A percentile compares a stretch with the other conserved stretches of the same genome.
phyloP scores from a whole-genome alignment of 2,329 filamentous ascomycete genomes.

The Fusarium clavum region DNA sequence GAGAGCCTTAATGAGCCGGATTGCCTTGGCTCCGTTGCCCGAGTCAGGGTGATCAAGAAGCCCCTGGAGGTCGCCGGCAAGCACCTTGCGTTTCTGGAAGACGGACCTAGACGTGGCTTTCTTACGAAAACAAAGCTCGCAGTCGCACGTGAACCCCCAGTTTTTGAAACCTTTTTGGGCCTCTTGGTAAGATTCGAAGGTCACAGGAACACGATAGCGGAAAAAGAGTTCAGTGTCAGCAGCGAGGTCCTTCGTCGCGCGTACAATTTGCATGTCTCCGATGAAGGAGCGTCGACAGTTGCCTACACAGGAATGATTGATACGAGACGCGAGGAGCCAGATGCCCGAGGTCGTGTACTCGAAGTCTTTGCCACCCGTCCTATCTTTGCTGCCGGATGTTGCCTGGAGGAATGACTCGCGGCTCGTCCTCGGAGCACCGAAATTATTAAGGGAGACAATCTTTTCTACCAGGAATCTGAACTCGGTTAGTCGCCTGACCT shows the following conservation, averaged over 20 bases:
- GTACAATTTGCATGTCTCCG: conserved; percentile 6
- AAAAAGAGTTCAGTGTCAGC: conserved; percentile 1
- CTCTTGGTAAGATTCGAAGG: conserved; percentile 6
- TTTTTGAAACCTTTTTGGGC: background rate
- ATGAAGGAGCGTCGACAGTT: conserved; percentile 15
- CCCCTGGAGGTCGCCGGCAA: background rate
- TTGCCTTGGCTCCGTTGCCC: background rate
- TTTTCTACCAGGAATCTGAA: conserved; percentile 1
- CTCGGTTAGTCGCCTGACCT: background rate
- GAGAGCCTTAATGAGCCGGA: background rate
- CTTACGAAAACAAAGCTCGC: background rate
- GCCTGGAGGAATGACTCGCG: background rate
- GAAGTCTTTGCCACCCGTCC: background rate
- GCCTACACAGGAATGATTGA: conserved; percentile 4
- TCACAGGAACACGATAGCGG: background rate
- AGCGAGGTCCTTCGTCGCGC: background rate
- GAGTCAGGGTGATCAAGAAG: background rate
- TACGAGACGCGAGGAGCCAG: conserved; percentile 3
- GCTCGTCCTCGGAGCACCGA: conserved; percentile 3
- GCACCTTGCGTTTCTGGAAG: background rate
- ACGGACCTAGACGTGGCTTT: background rate
- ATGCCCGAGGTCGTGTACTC: background rate
- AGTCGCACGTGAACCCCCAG: conserved; percentile 1
- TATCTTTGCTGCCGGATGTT: background rate
- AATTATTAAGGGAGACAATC: background rate